Base-by-base conservation (phyloP, 768 basidiomycete species). In the Suillus weaverae region DNA sequence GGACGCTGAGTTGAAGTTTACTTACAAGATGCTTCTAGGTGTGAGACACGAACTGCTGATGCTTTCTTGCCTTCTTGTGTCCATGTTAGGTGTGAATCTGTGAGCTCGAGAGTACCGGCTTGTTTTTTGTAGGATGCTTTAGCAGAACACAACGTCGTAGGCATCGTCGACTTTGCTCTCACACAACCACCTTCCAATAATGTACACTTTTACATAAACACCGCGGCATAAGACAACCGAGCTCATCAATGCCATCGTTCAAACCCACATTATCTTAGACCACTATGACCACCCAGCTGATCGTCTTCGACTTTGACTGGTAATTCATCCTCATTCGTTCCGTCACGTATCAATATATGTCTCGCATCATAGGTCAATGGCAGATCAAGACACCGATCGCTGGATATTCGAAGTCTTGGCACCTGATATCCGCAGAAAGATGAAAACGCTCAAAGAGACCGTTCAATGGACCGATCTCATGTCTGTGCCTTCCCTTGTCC, bases 231-330 rank as follows among this genome's bases (percentile, higher is more conserved):
- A 13, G 13, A 26, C 48, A 48, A 26, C 48, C 44, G 13, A 48
- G 48, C 22, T 48, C 48, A 50, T 26, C 26, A 2, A 26, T 26
- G 26, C 26, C 26, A 26, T 26, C 26, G 26, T 26, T 26, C 26
- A 26, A 26, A 26, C 26, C 1, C 26, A 26, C 26, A 26, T 26
- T 13, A 59, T 60, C 22, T 60, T 60, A 30, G 13, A 60, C 53
- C 51, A 43, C 20, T 32, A 73, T 74, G 73, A 14, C 68, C 39
- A 67, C 80, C 66, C 92, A 95, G 72, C 89, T 98, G 60, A 81
- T 98, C 64, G 89, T 98, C 16, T 98, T 91, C 70, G 97, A 99
- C 77, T 99, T 98, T 79, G 97, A 99, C 84, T 99, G 96, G 97
- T 91, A 67, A 68, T 74, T 71, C 51, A 35, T 41, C 18, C 26